phyloP scores from a whole-genome alignment of 1,284 basidiomycete species.

The Cutaneotrichosporon cyanovorans region DNA sequence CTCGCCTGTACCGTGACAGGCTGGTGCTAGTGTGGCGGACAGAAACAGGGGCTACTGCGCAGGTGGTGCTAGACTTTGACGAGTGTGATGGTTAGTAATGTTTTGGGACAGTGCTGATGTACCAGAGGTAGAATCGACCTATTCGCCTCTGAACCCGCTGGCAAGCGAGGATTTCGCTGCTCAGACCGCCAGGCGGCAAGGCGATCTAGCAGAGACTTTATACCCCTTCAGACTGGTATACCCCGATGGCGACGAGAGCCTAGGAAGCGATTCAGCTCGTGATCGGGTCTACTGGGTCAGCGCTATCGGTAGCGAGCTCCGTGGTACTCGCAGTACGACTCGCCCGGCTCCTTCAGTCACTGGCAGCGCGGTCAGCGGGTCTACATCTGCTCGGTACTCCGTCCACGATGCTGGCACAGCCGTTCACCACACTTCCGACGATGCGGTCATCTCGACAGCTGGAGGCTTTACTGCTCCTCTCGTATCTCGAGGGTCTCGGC shows the following conservation, averaged over 20 bases:
- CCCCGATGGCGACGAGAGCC: constrained; percentile 71
- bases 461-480: constrained; percentile 35
- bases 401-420: neutral
- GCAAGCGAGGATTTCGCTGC: constrained; percentile 76
- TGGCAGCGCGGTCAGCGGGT: constrained; percentile 16
- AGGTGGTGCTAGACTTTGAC: constrained; percentile 71
- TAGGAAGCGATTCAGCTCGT: constrained; percentile 71
- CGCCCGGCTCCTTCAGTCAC: constrained; percentile 13
- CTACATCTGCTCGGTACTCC: constrained; percentile 31
- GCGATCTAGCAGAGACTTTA: constrained; percentile 57
- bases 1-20: constrained; percentile 68
- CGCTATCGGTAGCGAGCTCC: constrained; percentile 54
- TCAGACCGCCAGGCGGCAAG: constrained; percentile 61
- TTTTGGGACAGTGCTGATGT: constrained; percentile 7
- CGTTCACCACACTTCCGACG: constrained; percentile 27
- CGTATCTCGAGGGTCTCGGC: constrained; percentile 32
- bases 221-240: constrained; percentile 83
- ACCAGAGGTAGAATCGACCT: constrained; percentile 69
- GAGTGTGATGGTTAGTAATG: constrained; percentile 53
- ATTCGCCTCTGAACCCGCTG: constrained; percentile 65
- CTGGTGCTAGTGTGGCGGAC: constrained; percentile 75
- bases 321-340: neutral
- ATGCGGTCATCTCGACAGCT: constrained; percentile 36
- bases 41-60: constrained; percentile 64
- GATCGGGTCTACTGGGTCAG: constrained; percentile 82